phyloP scores from a whole-genome alignment of 106 monocot species.

The Xerophyta viscosa region DNA sequence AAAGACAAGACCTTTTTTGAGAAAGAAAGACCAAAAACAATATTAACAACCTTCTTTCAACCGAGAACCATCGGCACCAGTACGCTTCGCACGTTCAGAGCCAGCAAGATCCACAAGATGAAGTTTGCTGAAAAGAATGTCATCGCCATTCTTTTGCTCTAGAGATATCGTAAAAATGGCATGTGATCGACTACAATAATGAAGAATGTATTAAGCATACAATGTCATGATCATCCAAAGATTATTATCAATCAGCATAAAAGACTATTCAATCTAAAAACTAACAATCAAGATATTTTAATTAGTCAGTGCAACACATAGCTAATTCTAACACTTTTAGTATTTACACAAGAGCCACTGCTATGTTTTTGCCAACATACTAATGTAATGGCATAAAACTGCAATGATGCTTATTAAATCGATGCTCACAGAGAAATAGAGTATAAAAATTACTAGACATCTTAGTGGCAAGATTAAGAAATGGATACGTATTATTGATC shows the following conservation, averaged over 20 bases:
- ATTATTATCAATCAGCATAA: too few species aligned
- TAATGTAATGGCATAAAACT: too few species aligned
- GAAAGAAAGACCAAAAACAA: background rate
- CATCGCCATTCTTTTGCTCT: conserved; percentile 80
- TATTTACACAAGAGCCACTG: too few species aligned
- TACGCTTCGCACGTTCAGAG: conserved; percentile 97
- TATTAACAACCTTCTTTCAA: conserved; percentile 78
- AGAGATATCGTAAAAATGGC: conserved; percentile 94
- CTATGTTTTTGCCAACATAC: too few species aligned
- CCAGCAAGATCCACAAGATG: conserved; percentile 98
- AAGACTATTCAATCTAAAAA: background rate
- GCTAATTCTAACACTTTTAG: too few species aligned
- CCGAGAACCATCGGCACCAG: conserved; percentile 86
- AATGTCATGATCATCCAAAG: too few species aligned
- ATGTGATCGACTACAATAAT: conserved; percentile 80
- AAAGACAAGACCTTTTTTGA: background rate
- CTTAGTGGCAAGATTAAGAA: background rate
- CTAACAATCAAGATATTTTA: too few species aligned
- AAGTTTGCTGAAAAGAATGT: conserved; percentile 78
- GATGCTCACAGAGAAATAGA: background rate
- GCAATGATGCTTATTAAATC: too few species aligned
- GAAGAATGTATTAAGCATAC: background rate
- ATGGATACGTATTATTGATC: background rate
- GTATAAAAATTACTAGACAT: background rate
- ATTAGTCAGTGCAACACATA: too few species aligned